phyloP scores from a whole-genome alignment of 805 yeast species.

The Komagataella populi region DNA sequence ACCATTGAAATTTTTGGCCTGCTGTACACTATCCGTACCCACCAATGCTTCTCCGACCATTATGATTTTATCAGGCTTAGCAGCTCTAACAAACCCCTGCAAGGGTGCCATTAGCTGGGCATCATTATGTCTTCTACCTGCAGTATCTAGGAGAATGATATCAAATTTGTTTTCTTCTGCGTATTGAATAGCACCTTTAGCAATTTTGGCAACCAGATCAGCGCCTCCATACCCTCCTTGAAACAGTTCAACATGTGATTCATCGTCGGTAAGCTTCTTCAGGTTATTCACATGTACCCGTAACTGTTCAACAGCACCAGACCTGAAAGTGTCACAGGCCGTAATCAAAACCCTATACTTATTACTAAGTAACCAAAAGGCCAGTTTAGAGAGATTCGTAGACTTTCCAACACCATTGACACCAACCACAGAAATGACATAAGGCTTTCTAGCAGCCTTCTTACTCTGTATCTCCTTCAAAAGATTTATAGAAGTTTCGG shows the following conservation, averaged over 20 bases:
- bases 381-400: constrained; percentile 85
- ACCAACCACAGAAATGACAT: constrained; percentile 94
- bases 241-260: constrained; percentile 53
- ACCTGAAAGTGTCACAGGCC: constrained; percentile 95
- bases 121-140: constrained; percentile 95
- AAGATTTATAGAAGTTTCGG: constrained; percentile 80
- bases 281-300: constrained; percentile 86
- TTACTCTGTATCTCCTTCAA: constrained; percentile 62
- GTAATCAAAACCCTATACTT: constrained; percentile 77
- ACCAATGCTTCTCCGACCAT: constrained; percentile 99
- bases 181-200: constrained; percentile 76
- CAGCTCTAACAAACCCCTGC: constrained; percentile 89
- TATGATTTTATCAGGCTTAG: constrained; percentile 88
- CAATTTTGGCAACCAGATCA: constrained; percentile 85
- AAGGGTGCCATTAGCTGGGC: constrained; percentile 90
- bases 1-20: constrained; percentile 82
- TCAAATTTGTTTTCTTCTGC: constrained; percentile 64
- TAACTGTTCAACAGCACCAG: constrained; percentile 97
- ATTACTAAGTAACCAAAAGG: constrained; percentile 91
- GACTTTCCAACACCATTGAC: constrained; percentile 98
- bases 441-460: constrained; percentile 39
- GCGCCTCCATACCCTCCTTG: constrained; percentile 97
- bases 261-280: constrained; percentile 42
- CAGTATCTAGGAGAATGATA: constrained; percentile 88
- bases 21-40: constrained; percentile 94